These are phyloP conservation scores for Spiraea crenata DNA, from an alignment of 331 rosid genomes.

Conservation along the genomic window DNA sequence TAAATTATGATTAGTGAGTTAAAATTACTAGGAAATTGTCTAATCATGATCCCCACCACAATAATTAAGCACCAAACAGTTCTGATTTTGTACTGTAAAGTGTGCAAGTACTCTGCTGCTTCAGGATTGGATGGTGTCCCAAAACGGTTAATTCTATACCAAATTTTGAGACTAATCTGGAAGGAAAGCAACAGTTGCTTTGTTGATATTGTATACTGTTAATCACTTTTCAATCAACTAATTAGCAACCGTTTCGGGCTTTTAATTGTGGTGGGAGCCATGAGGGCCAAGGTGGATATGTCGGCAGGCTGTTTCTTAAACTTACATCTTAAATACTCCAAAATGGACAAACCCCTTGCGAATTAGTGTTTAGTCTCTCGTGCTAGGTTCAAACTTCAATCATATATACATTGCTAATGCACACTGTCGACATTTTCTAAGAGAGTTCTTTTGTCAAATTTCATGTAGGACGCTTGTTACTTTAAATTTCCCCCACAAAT, in stretches of 20 bases:
- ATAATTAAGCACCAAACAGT: background rate
- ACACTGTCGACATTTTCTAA: no score
- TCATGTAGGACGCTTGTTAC: no score
- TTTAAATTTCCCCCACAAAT: no score
- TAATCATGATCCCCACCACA: background rate
- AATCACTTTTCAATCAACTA: constrained; percentile 15
- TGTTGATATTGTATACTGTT: background rate
- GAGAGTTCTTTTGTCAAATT: no score
- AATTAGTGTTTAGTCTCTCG: background rate
- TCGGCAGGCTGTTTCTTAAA: constrained; percentile 22
- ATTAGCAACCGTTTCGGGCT: background rate
- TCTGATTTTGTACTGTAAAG: background rate
- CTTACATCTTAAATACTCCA: background rate
- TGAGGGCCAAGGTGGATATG: constrained; percentile 11
- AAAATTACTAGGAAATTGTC: background rate
- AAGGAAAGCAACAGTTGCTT: background rate
- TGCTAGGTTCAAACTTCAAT: no score
- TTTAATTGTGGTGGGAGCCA: background rate
- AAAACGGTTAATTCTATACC: no score
- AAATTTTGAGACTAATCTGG: background rate
- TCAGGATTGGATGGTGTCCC: no score
- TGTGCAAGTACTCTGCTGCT: background rate
- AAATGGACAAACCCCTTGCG: background rate
- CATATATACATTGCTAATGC: no score
- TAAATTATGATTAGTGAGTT: background rate